Percentiles rank a stretch among this genome's conserved stretches.
Conservation (phyloP, 2,329 filamentous ascomycete species). For the Penicillium vulpinum region DNA sequence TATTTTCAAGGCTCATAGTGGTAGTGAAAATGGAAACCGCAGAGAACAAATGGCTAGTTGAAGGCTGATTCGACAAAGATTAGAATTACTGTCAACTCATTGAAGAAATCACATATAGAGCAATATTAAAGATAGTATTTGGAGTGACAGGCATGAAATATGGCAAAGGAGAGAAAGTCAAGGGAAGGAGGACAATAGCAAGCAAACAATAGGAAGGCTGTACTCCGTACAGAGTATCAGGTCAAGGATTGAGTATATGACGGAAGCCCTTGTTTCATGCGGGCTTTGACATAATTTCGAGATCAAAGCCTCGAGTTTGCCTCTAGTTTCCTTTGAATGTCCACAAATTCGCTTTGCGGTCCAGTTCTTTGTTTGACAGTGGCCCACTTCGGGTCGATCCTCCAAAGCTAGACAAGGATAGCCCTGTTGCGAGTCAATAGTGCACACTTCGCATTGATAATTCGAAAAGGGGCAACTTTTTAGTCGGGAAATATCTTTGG, state of each 20-base stretch:
- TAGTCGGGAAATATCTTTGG: neutral
- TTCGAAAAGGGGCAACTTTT: neutral
- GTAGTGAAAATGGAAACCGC: neutral
- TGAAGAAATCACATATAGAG: neutral
- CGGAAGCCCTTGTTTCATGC: neutral
- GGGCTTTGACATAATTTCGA: neutral
- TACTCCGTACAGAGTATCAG: too few relatives aligned
- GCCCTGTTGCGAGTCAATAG: slow-evolving; percentile 24
- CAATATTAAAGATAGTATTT: neutral
- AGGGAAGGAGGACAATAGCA: neutral
- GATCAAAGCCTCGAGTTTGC: neutral
- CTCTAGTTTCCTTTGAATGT: neutral
- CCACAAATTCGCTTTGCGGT: neutral
- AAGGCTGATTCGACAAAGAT: neutral
- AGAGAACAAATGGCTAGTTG: neutral
- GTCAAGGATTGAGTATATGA: neutral
- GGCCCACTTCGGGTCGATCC: neutral
- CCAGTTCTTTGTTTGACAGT: neutral
- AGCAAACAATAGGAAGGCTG: neutral
- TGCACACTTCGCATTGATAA: neutral
- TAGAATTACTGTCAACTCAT: neutral
- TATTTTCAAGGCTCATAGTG: neutral
- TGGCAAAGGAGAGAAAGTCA: neutral
- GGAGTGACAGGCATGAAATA: neutral
- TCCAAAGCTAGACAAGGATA: neutral